Percentiles rank a stretch among this genome's conserved stretches.
Conservation (phyloP, 345 rosid species). For the Pistacia vera region DNA sequence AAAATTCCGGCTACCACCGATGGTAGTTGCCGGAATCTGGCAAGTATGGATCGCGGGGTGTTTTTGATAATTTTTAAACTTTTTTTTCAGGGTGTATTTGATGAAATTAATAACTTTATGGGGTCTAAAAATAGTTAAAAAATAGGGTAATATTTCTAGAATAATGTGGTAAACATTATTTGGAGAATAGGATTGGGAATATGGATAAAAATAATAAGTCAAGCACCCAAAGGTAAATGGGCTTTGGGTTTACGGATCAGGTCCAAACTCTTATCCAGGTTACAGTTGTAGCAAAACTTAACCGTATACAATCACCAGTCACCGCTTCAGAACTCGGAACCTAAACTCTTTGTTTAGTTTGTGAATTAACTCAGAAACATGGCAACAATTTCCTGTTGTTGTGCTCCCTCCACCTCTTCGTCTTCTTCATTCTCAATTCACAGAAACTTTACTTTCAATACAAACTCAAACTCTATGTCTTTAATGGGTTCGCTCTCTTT, state of each 20-base stretch:
- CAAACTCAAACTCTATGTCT: conserved; percentile 18
- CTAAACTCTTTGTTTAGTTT: background rate
- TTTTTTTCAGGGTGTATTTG: no score
- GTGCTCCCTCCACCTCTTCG: conserved; percentile 30
- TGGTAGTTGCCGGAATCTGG: no score
- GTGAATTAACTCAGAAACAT: conserved; percentile 21
- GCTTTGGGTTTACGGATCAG: conserved; percentile 1
- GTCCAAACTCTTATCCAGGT: conserved; percentile 1
- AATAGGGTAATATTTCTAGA: no score
- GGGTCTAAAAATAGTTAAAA: no score
- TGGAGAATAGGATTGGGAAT: no score
- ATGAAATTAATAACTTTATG: no score
- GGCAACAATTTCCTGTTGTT: conserved; percentile 39
- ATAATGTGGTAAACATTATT: no score
- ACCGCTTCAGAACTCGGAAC: background rate
- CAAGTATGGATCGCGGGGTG: no score
- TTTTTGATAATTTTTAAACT: no score
- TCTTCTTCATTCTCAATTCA: conserved; percentile 33
- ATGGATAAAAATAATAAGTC: no score
- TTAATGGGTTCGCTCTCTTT: conserved; percentile 39
- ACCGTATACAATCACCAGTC: background rate
- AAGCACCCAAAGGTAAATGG: background rate
- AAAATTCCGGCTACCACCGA: no score
- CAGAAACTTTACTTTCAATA: conserved; percentile 25
- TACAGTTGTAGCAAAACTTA: background rate